phyloP scores from a whole-genome alignment of 805 yeast genomes.

The Blastobotrys americana region DNA sequence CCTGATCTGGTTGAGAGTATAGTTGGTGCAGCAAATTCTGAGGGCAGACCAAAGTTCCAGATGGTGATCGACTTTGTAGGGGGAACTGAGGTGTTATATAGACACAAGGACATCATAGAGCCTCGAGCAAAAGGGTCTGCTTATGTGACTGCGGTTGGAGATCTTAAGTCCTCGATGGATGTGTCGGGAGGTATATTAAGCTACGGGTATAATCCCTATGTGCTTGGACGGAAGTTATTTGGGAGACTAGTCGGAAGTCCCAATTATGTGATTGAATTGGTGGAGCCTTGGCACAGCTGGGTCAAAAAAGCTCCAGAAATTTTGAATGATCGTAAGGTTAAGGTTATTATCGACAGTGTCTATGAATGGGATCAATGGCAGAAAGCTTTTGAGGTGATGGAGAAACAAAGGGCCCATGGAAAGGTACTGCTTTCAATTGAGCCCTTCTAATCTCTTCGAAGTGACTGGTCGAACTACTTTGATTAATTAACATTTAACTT shows the following conservation, averaged over 20 bases:
- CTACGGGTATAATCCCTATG: conserved; percentile 17
- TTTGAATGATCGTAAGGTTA: conserved; percentile 39
- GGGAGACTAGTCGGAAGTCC: conserved; percentile 25
- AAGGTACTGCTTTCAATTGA: conserved; percentile 46
- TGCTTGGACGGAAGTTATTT: conserved; percentile 22
- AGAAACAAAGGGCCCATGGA: conserved; percentile 50
- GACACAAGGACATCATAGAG: conserved; percentile 39
- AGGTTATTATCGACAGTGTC: conserved; percentile 48
- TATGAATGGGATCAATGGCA: conserved; percentile 42
- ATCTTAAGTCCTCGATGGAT: conserved; percentile 24
- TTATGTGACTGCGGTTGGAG: conserved; percentile 54
- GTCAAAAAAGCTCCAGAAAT: conserved; percentile 37
- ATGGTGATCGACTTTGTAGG: conserved; percentile 63
- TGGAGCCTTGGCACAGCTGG: conserved; percentile 32
- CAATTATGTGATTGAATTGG: conserved; percentile 21
- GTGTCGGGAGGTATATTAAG: conserved; percentile 22
- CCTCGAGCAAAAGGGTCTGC: conserved; percentile 41
- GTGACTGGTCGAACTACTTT: no score
- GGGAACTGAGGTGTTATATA: conserved; percentile 41
- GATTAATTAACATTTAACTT: no score
- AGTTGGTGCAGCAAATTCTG: conserved; percentile 29
- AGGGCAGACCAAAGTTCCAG: conserved; percentile 40
- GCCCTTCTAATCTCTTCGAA: conserved; percentile 24
- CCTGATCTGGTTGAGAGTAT: conserved; percentile 17
- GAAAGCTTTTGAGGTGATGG: conserved; percentile 44